A percentile compares a stretch with the other conserved stretches of the same genome.
Evolutionary conservation across 2,329 filamentous ascomycete species (phyloP).

Genomic region (Mycosphaerella sp.): DNA sequence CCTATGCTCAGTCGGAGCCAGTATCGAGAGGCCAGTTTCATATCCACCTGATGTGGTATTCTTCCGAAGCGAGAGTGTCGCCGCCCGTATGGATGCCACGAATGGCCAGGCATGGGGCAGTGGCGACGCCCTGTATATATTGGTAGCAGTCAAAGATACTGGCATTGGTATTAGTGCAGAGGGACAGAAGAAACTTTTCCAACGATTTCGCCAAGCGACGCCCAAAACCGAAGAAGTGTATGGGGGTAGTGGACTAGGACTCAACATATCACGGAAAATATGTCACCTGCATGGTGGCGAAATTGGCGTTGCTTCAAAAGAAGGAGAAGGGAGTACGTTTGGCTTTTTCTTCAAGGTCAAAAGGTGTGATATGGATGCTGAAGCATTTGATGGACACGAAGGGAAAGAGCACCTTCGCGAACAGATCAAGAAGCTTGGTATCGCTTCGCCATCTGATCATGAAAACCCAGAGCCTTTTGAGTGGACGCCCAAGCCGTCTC

Average conservation of each 20-base stretch:
- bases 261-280: constrained; percentile 44
- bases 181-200: constrained; percentile 39
- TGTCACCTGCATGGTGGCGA: constrained; percentile 42
- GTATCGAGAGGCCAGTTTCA: constrained; percentile 33
- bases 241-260: constrained; percentile 41
- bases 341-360: constrained; percentile 39
- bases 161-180: constrained; percentile 40
- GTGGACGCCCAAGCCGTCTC: constrained; percentile 3
- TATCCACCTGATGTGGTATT: constrained; percentile 44
- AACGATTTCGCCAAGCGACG: constrained; percentile 37
- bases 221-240: constrained; percentile 36
- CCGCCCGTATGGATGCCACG: constrained; percentile 39
- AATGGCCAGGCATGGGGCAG: constrained; percentile 39
- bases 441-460: constrained; percentile 4
- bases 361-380: constrained; percentile 7
- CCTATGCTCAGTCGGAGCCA: constrained; percentile 25
- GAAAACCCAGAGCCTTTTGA: constrained; percentile 14
- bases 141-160: constrained; percentile 42
- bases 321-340: constrained; percentile 38
- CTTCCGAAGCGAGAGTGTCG: constrained; percentile 35
- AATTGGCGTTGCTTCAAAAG: constrained; percentile 39
- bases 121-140: constrained; percentile 38
- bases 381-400: constrained; percentile 1
- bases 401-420: constrained; percentile 9
- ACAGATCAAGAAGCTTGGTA: constrained; percentile 12